Conservation (phyloP, 1,284 basidiomycete genomes). For the Paramarasmius palmivorus region DNA sequence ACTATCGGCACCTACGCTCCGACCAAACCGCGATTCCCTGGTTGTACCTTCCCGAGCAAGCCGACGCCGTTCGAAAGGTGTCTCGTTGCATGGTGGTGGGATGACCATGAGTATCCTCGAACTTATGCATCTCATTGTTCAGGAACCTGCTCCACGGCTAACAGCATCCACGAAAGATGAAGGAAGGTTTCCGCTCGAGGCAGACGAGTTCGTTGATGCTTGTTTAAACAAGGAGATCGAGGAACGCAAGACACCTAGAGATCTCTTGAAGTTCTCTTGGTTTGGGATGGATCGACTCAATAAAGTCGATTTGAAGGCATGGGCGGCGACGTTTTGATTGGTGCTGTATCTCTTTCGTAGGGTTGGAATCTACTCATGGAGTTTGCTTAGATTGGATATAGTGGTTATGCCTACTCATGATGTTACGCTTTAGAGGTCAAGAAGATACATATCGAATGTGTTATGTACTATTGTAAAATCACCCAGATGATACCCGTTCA, state of each 20-base stretch:
- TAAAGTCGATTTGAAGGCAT: slow-evolving; percentile 10
- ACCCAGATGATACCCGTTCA: too few relatives aligned
- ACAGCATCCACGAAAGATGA: slow-evolving; percentile 30
- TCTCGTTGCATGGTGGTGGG: slow-evolving; percentile 80
- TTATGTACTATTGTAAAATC: too few relatives aligned
- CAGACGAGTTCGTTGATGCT: slow-evolving; percentile 8
- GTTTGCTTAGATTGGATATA: too few relatives aligned
- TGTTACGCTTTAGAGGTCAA: background rate
- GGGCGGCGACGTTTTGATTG: background rate
- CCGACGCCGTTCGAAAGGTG: slow-evolving; percentile 71
- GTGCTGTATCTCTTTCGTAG: background rate
- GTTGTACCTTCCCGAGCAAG: background rate
- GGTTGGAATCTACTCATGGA: too few relatives aligned
- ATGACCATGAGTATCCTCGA: slow-evolving; percentile 90
- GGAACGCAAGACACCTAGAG: slow-evolving; percentile 9
- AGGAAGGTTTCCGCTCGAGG: slow-evolving; percentile 5
- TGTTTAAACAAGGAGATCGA: slow-evolving; percentile 13
- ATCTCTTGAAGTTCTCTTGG: slow-evolving; percentile 10
- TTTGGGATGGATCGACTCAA: slow-evolving; percentile 2
- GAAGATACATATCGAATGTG: background rate
- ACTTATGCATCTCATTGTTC: slow-evolving; percentile 89
- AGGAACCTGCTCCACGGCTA: slow-evolving; percentile 78
- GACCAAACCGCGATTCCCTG: background rate
- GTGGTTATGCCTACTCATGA: too few relatives aligned
- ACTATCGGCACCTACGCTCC: background rate